Evolutionary conservation across 805 yeast genomes (phyloP).

Genomic region (Kodamaea kaohsiungensis): DNA sequence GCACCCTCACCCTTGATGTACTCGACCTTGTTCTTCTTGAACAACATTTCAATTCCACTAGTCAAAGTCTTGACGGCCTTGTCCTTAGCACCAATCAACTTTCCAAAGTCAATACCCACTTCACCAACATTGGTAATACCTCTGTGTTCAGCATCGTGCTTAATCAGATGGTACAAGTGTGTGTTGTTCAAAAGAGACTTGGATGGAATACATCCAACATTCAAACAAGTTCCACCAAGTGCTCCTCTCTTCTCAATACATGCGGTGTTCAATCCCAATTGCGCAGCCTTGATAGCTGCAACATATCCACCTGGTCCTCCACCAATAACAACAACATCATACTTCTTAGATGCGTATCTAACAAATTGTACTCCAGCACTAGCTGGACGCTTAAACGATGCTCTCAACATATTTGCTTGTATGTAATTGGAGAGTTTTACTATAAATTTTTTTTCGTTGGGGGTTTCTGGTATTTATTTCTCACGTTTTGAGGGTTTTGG

Average conservation of each 20-base stretch:
- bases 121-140: constrained; percentile 85
- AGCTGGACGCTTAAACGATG: constrained; percentile 12
- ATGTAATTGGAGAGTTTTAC: constrained; percentile 1
- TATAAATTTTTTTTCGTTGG: constrained; percentile 8
- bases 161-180: constrained; percentile 84
- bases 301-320: constrained; percentile 99
- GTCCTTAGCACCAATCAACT: constrained; percentile 90
- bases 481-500: background rate
- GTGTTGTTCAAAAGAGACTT: constrained; percentile 94
- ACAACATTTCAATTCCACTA: constrained; percentile 89
- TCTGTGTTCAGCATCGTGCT: constrained; percentile 78
- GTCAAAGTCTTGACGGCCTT: constrained; percentile 87
- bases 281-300: constrained; percentile 99
- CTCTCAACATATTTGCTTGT: constrained; percentile 16
- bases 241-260: constrained; percentile 96
- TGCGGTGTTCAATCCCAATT: constrained; percentile 90
- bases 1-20: constrained; percentile 94
- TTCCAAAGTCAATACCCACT: constrained; percentile 70
- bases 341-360: constrained; percentile 49
- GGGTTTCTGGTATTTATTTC: constrained; percentile 1
- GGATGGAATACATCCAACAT: constrained; percentile 99
- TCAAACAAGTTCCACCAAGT: constrained; percentile 97
- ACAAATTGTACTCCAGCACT: constrained; percentile 27
- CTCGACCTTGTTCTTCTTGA: constrained; percentile 93
- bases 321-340: constrained; percentile 93